Evolutionary conservation across 2,329 filamentous ascomycete genomes (phyloP).

Genomic region (Grosmannia penicillata): DNA sequence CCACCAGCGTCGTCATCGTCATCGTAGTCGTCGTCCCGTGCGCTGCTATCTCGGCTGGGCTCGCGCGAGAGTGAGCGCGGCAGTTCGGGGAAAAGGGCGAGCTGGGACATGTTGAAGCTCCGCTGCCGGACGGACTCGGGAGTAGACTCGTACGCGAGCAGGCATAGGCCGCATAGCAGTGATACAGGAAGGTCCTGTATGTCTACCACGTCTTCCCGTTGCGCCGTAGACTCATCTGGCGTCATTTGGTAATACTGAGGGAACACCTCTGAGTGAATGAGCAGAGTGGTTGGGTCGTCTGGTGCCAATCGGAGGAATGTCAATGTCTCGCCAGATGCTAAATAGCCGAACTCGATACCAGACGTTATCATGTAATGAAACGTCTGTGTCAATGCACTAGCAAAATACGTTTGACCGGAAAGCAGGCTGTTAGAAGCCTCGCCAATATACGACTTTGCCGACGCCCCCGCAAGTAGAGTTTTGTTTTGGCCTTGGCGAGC

Average conservation of each 20-base stretch:
- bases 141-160: conserved; percentile 2
- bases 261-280: neutral
- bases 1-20: neutral
- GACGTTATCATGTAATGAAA: conserved; percentile 2
- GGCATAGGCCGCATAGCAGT: neutral
- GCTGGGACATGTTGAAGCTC: conserved; percentile 1
- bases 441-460: neutral
- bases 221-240: neutral
- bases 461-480: neutral
- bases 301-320: neutral
- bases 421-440: too few relatives aligned
- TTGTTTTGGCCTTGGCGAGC: neutral
- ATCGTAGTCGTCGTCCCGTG: neutral
- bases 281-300: neutral
- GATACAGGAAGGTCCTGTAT: neutral
- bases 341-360: neutral
- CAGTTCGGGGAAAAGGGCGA: conserved; percentile 1
- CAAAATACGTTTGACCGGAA: neutral
- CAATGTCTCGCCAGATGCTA: conserved; percentile 1
- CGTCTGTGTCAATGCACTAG: neutral
- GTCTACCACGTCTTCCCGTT: neutral
- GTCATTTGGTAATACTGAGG: neutral
- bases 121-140: neutral
- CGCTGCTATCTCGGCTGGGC: neutral
- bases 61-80: neutral